Evolutionary conservation across 2,329 filamentous ascomycete species (phyloP).

Genomic region (Colletotrichum chlorophyti): DNA sequence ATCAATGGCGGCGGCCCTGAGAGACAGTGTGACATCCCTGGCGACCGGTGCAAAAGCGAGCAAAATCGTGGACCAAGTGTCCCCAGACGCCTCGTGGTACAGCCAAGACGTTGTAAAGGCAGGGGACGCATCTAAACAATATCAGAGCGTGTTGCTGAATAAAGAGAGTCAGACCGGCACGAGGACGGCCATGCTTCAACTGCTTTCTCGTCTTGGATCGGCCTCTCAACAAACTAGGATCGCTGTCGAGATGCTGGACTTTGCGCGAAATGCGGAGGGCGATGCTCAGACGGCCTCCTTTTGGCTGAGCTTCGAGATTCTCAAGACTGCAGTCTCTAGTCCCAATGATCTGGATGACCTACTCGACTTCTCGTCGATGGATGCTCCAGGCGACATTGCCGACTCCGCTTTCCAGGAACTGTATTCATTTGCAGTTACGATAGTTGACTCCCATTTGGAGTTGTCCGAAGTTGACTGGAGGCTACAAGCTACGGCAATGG

Average conservation of each 20-base stretch:
- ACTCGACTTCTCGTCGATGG: constrained; percentile 60
- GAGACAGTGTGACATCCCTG: constrained; percentile 71
- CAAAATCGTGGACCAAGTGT: constrained; percentile 40
- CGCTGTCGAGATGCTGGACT: constrained; percentile 69
- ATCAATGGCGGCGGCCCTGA: constrained; percentile 70
- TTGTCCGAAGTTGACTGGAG: constrained; percentile 68
- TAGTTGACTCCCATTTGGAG: constrained; percentile 63
- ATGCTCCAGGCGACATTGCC: constrained; percentile 45
- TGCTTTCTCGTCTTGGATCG: constrained; percentile 63
- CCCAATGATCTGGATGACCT: constrained; percentile 69
- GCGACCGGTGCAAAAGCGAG: constrained; percentile 40
- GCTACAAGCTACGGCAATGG: constrained; percentile 79
- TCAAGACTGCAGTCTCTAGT: constrained; percentile 62
- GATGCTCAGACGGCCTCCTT: constrained; percentile 72
- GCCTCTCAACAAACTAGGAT: constrained; percentile 67
- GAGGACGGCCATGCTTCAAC: constrained; percentile 59
- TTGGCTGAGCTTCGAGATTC: constrained; percentile 79
- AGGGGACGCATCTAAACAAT: constrained; percentile 42
- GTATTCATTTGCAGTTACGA: constrained; percentile 70
- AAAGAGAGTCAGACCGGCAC: constrained; percentile 72
- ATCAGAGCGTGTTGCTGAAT: constrained; percentile 67
- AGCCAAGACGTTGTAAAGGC: constrained; percentile 36
- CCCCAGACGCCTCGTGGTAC: constrained; percentile 36
- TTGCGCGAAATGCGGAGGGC: constrained; percentile 63
- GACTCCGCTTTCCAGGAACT: constrained; percentile 66